These are phyloP conservation scores for Solanum acaule DNA, from an alignment of 257 asterid genomes.

Conservation along the genomic window DNA sequence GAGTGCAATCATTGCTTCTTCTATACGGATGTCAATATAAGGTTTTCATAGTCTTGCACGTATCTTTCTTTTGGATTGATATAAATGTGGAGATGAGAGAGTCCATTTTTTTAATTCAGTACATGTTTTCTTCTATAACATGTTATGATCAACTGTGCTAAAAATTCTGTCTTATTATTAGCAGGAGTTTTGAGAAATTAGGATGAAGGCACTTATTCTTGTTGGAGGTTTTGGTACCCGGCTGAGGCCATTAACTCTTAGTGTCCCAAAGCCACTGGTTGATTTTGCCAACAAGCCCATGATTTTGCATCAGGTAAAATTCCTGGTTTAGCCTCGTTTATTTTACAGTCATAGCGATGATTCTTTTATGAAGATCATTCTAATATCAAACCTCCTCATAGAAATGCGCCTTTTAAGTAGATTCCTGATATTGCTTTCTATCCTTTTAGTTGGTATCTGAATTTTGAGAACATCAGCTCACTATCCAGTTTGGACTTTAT, in stretches of 20 bases:
- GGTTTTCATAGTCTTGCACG: slow-evolving; percentile 26
- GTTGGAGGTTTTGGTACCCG: slow-evolving; percentile 96
- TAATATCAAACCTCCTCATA: neutral
- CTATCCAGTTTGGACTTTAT: neutral
- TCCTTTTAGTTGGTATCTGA: neutral
- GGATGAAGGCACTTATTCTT: slow-evolving; percentile 91
- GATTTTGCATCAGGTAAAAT: slow-evolving; percentile 92
- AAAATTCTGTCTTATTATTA: slow-evolving; percentile 7
- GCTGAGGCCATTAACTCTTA: slow-evolving; percentile 84
- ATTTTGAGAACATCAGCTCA: neutral
- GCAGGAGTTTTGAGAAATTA: slow-evolving; percentile 13
- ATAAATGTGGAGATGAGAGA: slow-evolving; percentile 7
- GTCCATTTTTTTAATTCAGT: neutral
- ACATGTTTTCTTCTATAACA: neutral
- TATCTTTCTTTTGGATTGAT: slow-evolving; percentile 3
- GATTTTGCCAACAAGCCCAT: slow-evolving; percentile 96
- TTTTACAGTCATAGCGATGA: neutral
- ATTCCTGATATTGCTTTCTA: neutral
- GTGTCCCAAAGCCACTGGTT: slow-evolving; percentile 90
- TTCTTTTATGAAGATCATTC: neutral
- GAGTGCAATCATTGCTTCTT: slow-evolving; percentile 17
- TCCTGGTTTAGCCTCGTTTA: neutral
- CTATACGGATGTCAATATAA: slow-evolving; percentile 36
- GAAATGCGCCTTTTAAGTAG: neutral
- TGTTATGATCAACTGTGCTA: neutral